Evolutionary conservation across 768 basidiomycete species (phyloP), one percentile per base, ranked within the genome.

Genomic region (Dentipellis sp.): DNA sequence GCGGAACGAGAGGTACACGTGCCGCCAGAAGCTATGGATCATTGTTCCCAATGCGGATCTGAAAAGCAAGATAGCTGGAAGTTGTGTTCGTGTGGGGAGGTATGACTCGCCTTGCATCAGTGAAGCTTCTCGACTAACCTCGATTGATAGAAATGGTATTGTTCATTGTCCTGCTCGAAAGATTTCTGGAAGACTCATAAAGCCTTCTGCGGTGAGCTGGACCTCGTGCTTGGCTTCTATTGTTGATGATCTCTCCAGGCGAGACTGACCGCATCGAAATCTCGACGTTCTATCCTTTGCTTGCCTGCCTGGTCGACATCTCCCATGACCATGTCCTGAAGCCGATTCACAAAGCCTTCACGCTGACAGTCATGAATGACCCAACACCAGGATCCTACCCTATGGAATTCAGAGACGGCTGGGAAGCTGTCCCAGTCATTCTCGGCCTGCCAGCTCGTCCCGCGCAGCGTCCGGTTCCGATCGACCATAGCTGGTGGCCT

Each of bases 251-350:
- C 36, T 34, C 11, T 36, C 9, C 19, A 72, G 71, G 69, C 3
- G 69, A 68, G 58, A 75, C 71, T 2, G 71, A 73, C 52, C 58
- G 67, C 16, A 66, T 74, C 16, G 67, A 72, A 17, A 54, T 75
- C 8, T 55, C 56, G 2, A 53, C 58, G 0, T 73, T 72, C 54
- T 66, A 71, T 52, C 70, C 70, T 0, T 56, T 72, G 49, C 56
- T 74, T 12, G 69, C 68, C 9, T 61, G 54, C 36, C 60, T 70
- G 1, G 58, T 65, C n/a, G 67, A 71, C 17, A 48, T 55, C 2
- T 53, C 56, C 14, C 66, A 64, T 17, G 11, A 54, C 0, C 58
- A 66, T 48, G 34, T 53, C 16, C 48, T 42, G 4, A 60, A 57
- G 36, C 52, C 53, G 2, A 47, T 50, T 2, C 65, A 64, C 50